Conservation (phyloP, 1,139 yeast genomes). For the Pichia sp. region DNA sequence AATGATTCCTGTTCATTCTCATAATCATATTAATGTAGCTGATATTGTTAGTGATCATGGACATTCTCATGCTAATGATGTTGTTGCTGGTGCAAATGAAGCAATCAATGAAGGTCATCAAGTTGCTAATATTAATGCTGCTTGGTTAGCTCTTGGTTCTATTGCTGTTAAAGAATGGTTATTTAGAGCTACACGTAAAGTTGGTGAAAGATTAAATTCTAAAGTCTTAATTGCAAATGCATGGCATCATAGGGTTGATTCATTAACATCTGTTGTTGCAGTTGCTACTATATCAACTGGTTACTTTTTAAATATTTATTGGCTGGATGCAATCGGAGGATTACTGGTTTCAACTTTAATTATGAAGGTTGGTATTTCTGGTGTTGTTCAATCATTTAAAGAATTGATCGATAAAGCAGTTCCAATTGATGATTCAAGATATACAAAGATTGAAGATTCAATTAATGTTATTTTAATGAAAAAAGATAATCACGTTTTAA, state of each 20-base stretch:
- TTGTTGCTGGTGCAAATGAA: constrained; percentile 12
- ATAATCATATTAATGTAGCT: constrained; percentile 34
- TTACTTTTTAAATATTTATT: constrained; percentile 63
- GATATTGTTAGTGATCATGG: constrained; percentile 18
- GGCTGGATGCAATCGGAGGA: constrained; percentile 93
- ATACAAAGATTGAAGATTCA: constrained; percentile 34
- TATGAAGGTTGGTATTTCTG: constrained; percentile 76
- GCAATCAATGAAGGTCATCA: constrained; percentile 15
- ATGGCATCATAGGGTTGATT: constrained; percentile 98
- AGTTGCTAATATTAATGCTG: constrained; percentile 66
- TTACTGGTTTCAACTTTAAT: constrained; percentile 74
- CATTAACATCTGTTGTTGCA: constrained; percentile 87
- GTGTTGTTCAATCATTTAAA: constrained; percentile 60
- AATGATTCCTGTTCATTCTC: constrained; percentile 47
- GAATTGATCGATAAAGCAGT: constrained; percentile 68
- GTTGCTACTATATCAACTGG: constrained; percentile 84
- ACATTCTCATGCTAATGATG: constrained; percentile 13
- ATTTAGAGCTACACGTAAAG: constrained; percentile 70
- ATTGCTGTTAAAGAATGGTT: constrained; percentile 82
- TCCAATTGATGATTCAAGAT: constrained; percentile 37
- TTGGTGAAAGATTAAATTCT: constrained; percentile 73
- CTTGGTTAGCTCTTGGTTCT: constrained; percentile 91
- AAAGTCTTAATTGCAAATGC: constrained; percentile 93
- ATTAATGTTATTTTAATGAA: constrained; percentile 34
- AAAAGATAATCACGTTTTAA: constrained; percentile 30